Evolutionary conservation across 2,329 filamentous ascomycete genomes (phyloP), one percentile per base, ranked within the genome.

Genomic region (Fusarium aywerte): DNA sequence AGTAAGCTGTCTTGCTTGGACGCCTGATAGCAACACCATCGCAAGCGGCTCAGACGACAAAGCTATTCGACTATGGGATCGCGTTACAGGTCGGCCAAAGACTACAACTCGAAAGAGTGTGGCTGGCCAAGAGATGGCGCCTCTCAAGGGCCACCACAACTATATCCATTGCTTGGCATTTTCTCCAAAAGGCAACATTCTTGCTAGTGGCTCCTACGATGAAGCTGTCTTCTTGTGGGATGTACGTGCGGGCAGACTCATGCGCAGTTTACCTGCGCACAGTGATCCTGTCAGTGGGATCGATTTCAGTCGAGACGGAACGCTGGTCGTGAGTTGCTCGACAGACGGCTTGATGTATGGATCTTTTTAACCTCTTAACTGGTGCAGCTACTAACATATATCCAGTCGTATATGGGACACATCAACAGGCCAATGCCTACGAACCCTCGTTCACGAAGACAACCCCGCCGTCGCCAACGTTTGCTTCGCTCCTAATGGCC

Each of bases 171-270:
- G 91, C 49, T 83, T 99, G 32, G 93, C 94, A 7, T 98, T 98
- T 78, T 95, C 92, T n/a, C 96, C 96, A 3, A 98, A 97, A 78
- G 96, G 96, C 23, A 99, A 99, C 75, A 97, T 98, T 76, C 86
- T 99, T 32, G 96, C 94, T 16, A 96, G 92, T 69, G 96, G 96
- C 13, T 96, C 92, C 67, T 98, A 97, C 79, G 96, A 99, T 71
- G 96, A 99, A 81, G 96, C 96, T 6, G 93, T 99, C 0, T 97
- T 97, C 68, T 80, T 99, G 7, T 99, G 96, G 96, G 96, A 99
- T 77, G 92, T 98, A 15, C 87, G 96, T 15, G 92, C 93, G 0
- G 94, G 93, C 1, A 85, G 90, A 21, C 83, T 96, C 32, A 97
- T 99, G 93, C 87, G 93, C 54, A 94, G 91, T 65, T 80, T 99